Evolutionary conservation across 2,329 filamentous ascomycete genomes (phyloP), one percentile per base, ranked within the genome.

Genomic region (Elsinoe batatas): DNA sequence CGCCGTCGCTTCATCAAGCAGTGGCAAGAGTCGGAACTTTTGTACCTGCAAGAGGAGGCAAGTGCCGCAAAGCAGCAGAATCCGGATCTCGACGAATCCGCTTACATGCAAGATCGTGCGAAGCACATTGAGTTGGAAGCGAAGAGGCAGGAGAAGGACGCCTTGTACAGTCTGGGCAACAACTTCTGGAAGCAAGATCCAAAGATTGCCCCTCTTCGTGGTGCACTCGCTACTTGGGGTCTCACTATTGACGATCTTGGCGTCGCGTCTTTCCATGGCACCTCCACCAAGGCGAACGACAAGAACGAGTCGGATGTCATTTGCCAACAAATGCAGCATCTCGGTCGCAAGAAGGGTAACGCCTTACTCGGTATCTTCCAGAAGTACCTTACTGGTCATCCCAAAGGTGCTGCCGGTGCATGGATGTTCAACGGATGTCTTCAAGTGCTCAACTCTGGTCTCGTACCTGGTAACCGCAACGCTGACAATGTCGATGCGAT

Each of bases 371-470:
- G 91, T 77, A 91, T 98, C 70, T 98, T 97, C 87, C 93, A 98
- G 76, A 98, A 98, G 75, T 97, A 94, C 72, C 84, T 98, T 59
- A 98, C 94, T 55, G 93, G 93, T 72, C 93, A 98, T 71, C 93
- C 93, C 67, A 98, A 98, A 83, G 93, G 93, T 84, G 91, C 93
- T 66, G 93, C 93, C 58, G 93, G 93, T 78, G 93, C 91, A 49
- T 98, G 93, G 91, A 98, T 98, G 93, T 84, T 98, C 81, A 98
- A 98, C 78, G 93, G 93, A 62, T 93, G 88, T 71, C 77, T 98
- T 70, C 93, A 98, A 72, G 89, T 96, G 44, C 82, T 98, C 65
- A 95, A 97, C 78, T 85, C 81, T 53, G 93, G 93, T 67, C 78
- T 98, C 50, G 91, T 98, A 20, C 93, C 93, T 12, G 93, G 93